Conservation (phyloP, 371 early-diverging fungal genomes). For the Batrachochytrium dendrobatidis region DNA sequence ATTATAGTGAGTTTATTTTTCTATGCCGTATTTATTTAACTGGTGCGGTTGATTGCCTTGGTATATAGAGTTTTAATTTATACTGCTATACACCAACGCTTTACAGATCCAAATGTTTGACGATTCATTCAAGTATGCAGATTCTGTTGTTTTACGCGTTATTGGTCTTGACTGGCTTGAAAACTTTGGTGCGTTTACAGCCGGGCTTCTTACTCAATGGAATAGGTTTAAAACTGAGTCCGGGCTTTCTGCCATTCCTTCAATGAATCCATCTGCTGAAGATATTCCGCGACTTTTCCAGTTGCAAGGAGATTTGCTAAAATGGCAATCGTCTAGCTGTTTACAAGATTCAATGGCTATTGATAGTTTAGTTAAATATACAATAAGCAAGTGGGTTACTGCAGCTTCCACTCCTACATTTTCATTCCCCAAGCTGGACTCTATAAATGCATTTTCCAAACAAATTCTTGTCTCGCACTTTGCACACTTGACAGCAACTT, state of each 20-base stretch:
- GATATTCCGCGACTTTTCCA: neutral
- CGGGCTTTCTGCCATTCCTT: neutral
- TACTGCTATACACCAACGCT: neutral
- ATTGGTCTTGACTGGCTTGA: slow-evolving; percentile 45
- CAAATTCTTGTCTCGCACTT: no score
- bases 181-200: neutral
- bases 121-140: slow-evolving; percentile 5
- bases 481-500: no score
- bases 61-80: neutral
- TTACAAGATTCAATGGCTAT: neutral
- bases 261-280: neutral
- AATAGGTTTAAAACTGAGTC: neutral
- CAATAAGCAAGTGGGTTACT: no score
- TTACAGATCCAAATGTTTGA: neutral
- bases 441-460: no score
- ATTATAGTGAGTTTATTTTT: slow-evolving; percentile 45
- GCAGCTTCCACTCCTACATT: no score
- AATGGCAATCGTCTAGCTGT: neutral
- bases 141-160: slow-evolving; percentile 50
- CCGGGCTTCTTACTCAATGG: neutral
- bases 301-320: neutral
- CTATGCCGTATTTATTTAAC: neutral
- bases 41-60: no score
- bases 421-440: no score
- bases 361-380: no score